Evolutionary conservation across 2,329 filamentous ascomycete genomes (phyloP).

Genomic region (Sarocladium oryzae): DNA sequence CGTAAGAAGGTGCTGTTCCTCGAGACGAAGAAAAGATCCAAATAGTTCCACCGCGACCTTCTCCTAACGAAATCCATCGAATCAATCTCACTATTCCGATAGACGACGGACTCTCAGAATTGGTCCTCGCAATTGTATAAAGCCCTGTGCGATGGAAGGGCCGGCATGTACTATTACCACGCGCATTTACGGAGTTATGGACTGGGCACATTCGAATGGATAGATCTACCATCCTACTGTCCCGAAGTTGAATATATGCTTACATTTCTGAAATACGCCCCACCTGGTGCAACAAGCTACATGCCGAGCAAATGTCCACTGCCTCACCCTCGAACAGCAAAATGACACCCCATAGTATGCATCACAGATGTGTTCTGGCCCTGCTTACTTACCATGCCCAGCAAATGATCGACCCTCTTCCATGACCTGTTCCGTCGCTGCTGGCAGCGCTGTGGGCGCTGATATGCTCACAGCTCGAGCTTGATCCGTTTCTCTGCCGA

Average conservation of each 20-base stretch:
- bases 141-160: not conserved
- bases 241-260: not conserved
- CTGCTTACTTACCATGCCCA: too few relatives aligned
- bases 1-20: constrained; percentile 94
- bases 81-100: not conserved
- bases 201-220: not conserved
- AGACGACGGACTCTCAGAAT: not conserved
- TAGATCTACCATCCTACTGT: not conserved
- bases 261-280: not conserved
- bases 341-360: not conserved
- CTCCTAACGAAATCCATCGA: not conserved
- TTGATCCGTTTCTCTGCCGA: constrained; percentile 7
- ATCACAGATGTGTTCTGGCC: too few relatives aligned
- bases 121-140: not conserved
- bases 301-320: not conserved
- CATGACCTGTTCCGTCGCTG: too few relatives aligned
- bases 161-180: constrained; percentile 3
- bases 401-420: too few relatives aligned
- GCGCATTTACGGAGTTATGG: constrained; percentile 9
- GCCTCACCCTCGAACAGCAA: not conserved
- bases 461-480: not conserved
- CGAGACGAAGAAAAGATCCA: constrained; percentile 77
- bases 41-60: constrained; percentile 28
- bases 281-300: not conserved
- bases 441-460: too few relatives aligned